A percentile compares a stretch with the other conserved stretches of the same genome.
Evolutionary conservation across 805 yeast genomes (phyloP).

Genomic region (Saturnispora kantuleensis): DNA sequence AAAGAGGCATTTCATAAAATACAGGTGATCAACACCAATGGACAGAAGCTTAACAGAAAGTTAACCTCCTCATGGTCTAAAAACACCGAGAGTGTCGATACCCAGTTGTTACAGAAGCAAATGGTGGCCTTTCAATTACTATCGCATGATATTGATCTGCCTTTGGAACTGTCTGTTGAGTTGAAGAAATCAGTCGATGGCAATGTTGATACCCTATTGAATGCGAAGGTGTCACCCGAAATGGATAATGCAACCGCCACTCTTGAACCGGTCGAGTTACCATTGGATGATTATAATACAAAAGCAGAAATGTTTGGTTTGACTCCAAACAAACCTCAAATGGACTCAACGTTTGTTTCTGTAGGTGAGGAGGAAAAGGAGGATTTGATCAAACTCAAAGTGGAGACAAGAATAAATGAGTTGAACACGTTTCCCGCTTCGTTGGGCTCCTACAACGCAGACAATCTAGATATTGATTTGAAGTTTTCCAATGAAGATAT

Average conservation of each 20-base stretch:
- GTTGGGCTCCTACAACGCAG: slow-evolving; percentile 47
- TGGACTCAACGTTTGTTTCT: slow-evolving; percentile 30
- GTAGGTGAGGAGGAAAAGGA: slow-evolving; percentile 47
- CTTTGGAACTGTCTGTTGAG: slow-evolving; percentile 37
- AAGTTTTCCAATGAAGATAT: slow-evolving; percentile 33
- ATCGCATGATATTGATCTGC: slow-evolving; percentile 57
- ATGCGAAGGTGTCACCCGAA: not conserved
- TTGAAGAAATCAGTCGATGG: slow-evolving; percentile 20
- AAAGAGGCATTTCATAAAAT: slow-evolving; percentile 4
- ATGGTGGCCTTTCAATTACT: slow-evolving; percentile 53
- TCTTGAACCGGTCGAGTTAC: slow-evolving; percentile 9
- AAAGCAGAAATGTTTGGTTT: slow-evolving; percentile 36
- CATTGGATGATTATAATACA: slow-evolving; percentile 24
- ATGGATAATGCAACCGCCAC: not conserved
- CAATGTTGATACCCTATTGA: not conserved
- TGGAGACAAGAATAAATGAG: slow-evolving; percentile 48
- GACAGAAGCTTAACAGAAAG: slow-evolving; percentile 9
- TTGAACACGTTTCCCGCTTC: slow-evolving; percentile 62
- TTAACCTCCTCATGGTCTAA: slow-evolving; percentile 23
- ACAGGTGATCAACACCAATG: slow-evolving; percentile 1
- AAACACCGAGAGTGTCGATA: slow-evolving; percentile 30
- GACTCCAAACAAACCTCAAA: slow-evolving; percentile 18
- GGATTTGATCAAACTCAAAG: slow-evolving; percentile 40
- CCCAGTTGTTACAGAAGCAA: slow-evolving; percentile 44
- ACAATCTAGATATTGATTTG: slow-evolving; percentile 24